These are phyloP conservation scores for Cupressus sempervirens DNA, from an alignment of 75 land plant species.

Conservation along the genomic window DNA sequence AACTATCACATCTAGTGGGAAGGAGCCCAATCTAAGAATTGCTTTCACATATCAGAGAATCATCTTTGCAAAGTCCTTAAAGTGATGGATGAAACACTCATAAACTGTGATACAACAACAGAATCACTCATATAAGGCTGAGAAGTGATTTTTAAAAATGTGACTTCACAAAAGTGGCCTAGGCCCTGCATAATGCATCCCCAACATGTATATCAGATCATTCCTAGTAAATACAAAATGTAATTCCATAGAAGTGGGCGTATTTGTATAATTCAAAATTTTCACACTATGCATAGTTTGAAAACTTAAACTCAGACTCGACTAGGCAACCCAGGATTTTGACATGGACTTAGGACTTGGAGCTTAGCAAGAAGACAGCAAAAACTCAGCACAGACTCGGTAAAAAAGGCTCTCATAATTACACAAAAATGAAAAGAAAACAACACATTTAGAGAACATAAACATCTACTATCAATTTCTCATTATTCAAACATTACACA, in stretches of 20 bases:
- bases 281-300: too few species aligned
- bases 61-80: neutral
- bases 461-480: too few species aligned
- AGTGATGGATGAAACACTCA: neutral
- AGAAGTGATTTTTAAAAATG: neutral
- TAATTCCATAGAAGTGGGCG: neutral
- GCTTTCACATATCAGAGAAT: constrained; percentile 13
- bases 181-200: neutral
- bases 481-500: too few species aligned
- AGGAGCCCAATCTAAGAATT: constrained; percentile 9
- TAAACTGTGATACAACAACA: constrained; percentile 1
- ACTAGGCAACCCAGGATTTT: too few species aligned
- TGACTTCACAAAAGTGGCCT: neutral
- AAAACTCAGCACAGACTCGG: too few species aligned
- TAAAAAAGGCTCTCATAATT: too few species aligned
- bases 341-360: too few species aligned
- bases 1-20: neutral
- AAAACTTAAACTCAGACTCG: too few species aligned
- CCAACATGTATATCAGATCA: neutral
- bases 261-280: too few species aligned
- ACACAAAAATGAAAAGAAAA: too few species aligned
- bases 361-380: too few species aligned
- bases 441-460: too few species aligned
- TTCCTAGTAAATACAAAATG: neutral
- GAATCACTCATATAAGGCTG: neutral